Base-by-base conservation (phyloP, 1,284 basidiomycete genomes). In the Ceratobasidium sp. region DNA sequence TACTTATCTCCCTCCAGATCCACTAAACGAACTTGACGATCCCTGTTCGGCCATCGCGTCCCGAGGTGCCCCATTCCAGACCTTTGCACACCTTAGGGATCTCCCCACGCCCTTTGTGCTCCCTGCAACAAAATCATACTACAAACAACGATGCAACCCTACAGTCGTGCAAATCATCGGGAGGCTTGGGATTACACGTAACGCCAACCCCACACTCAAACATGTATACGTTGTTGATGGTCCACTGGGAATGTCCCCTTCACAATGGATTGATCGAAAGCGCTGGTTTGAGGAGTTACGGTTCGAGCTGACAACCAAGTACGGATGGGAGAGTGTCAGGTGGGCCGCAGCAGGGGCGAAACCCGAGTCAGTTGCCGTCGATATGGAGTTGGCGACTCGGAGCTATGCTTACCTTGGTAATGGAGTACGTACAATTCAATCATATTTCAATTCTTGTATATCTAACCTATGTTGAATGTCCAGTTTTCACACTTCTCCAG, bases 401-500 rank as follows among this genome's bases (percentile, higher is more conserved):
- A 42, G 49, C 13, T 35, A 53, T 12, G 62, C 50, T 3, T 67
- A 53, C 15, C 4, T 67, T 8, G 62, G 62, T 13, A 67, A 67
- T 25, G 62, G 62, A 17, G 62, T 67, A 54, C 43, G 62, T 31
- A 22, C 38, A 8, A 8, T 17, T 8, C 8, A 47, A 47, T 20
- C n/a, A n/a, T n/a, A n/a, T n/a, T n/a, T n/a, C n/a, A n/a, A n/a
- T n/a, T n/a, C n/a, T n/a, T n/a, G n/a, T n/a, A n/a, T n/a, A n/a
- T n/a, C 22, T 6, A 4, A 17, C n/a, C 40, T 15, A 22, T 32
- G 4, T 5, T 45, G 13, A 45, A 45, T 15, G 42, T 10, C n/a
- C 27, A 67, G 62, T 67, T 67, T 25, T 54, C 62, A 20, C 50
- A 67, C 29, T 67, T 67, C 35, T 67, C 62, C 15, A 67, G 62